These are phyloP conservation scores for Amphichorda felina DNA, from an alignment of 2,329 filamentous ascomycete genomes.

Conservation along the genomic window DNA sequence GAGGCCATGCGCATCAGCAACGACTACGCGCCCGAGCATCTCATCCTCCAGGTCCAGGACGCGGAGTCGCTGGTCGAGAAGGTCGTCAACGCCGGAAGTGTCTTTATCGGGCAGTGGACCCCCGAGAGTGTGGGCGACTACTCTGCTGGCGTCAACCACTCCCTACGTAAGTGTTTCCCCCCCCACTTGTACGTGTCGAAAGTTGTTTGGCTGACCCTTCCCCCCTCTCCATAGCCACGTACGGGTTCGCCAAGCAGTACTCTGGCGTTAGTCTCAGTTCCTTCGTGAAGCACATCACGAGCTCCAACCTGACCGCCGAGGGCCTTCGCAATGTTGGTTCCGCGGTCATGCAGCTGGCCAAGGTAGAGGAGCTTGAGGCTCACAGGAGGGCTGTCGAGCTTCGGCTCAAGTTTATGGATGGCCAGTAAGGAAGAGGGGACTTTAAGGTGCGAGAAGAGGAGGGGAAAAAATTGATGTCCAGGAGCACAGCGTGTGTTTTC, in stretches of 20 bases:
- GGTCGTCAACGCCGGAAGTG: conserved; percentile 88
- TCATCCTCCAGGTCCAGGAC: conserved; percentile 80
- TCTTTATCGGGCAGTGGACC: conserved; percentile 94
- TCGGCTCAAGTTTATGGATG: conserved; percentile 44
- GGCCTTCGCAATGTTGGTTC: conserved; percentile 75
- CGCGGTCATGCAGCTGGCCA: conserved; percentile 90
- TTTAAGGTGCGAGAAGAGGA: too few relatives aligned
- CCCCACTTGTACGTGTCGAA: background rate
- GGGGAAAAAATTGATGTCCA: too few relatives aligned
- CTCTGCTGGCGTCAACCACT: conserved; percentile 95
- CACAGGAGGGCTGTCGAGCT: conserved; percentile 86
- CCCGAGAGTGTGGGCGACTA: conserved; percentile 97
- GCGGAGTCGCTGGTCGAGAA: conserved; percentile 62
- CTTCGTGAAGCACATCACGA: conserved; percentile 97
- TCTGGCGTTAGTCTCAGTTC: conserved; percentile 93
- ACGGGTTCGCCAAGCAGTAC: conserved; percentile 97
- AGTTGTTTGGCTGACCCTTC: too few relatives aligned
- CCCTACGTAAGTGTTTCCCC: conserved; percentile 62
- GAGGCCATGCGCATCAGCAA: conserved; percentile 80
- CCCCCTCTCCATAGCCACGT: conserved; percentile 55
- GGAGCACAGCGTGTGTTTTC: too few relatives aligned
- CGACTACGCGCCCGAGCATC: conserved; percentile 87
- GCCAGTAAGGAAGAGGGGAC: conserved; percentile 10
- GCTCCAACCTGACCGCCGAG: conserved; percentile 75
- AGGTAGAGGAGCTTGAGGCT: conserved; percentile 89